Percentiles rank a stretch among this genome's conserved stretches.
Evolutionary conservation across 257 asterid genomes (phyloP).

Genomic region (Przewalskia tangutica): DNA sequence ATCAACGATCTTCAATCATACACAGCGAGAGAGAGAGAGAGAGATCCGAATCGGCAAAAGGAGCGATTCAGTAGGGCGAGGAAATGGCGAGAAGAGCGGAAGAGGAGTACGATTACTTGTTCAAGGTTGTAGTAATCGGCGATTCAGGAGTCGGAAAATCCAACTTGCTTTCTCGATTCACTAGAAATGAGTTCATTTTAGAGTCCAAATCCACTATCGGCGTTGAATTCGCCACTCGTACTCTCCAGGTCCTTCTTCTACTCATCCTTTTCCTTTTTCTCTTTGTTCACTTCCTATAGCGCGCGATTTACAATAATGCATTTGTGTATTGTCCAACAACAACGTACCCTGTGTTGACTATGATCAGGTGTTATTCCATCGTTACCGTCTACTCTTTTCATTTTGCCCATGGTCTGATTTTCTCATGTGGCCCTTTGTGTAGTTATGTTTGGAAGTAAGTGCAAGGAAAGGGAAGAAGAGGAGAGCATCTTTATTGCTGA

Average conservation of each 20-base stretch:
- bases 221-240: constrained; percentile 48
- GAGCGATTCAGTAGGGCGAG: not conserved
- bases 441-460: not conserved
- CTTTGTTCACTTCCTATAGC: too few species aligned
- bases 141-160: constrained; percentile 45
- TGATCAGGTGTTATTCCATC: not conserved
- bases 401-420: not conserved
- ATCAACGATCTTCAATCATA: not conserved
- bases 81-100: constrained; percentile 43
- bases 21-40: too few species aligned
- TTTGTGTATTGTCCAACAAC: too few species aligned
- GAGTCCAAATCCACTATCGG: constrained; percentile 49
- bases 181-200: constrained; percentile 37
- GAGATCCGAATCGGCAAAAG: not conserved
- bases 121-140: constrained; percentile 37
- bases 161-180: constrained; percentile 34
- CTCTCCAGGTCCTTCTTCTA: constrained; percentile 16
- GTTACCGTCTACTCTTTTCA: not conserved
- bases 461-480: not conserved
- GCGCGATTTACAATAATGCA: not conserved
- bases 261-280: too few species aligned
- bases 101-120: constrained; percentile 45
- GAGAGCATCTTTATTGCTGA: not conserved
- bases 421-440: not conserved
- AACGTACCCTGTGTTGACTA: too few species aligned